Conservation (phyloP, 257 asterid genomes). For the Linderniella brevidens region DNA sequence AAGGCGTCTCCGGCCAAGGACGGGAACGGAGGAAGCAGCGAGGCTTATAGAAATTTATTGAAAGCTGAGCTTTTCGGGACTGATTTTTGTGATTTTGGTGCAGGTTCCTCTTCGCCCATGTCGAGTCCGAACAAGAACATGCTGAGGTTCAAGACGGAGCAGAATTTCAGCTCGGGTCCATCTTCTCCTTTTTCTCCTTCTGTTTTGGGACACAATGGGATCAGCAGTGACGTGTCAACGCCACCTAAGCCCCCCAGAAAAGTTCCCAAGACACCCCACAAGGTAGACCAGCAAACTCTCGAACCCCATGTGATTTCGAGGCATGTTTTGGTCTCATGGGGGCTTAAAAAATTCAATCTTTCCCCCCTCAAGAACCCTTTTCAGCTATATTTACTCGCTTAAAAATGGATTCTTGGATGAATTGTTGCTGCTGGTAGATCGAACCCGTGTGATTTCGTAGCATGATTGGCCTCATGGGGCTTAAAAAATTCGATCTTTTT, state of each 20-base stretch:
- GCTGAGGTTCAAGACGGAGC: slow-evolving; percentile 88
- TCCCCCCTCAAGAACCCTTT: too few relatives aligned
- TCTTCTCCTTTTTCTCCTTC: slow-evolving; percentile 86
- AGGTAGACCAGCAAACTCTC: slow-evolving; percentile 30
- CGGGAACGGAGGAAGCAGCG: slow-evolving; percentile 53
- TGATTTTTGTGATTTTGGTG: slow-evolving; percentile 74
- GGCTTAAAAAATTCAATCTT: too few relatives aligned
- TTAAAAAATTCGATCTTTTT: neutral
- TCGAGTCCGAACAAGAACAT: slow-evolving; percentile 75
- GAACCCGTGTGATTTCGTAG: too few relatives aligned
- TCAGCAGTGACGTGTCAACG: slow-evolving; percentile 31
- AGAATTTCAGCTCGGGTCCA: slow-evolving; percentile 35
- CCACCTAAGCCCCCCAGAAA: slow-evolving; percentile 94
- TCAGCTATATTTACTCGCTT: too few relatives aligned
- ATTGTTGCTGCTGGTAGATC: too few relatives aligned
- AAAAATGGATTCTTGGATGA: too few relatives aligned
- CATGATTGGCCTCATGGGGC: too few relatives aligned
- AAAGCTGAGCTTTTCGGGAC: slow-evolving; percentile 79
- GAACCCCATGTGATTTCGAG: too few relatives aligned
- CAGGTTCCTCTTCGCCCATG: slow-evolving; percentile 52
- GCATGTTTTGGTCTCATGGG: too few relatives aligned
- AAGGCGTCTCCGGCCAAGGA: slow-evolving; percentile 73
- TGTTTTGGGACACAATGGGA: slow-evolving; percentile 39
- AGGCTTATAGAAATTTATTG: slow-evolving; percentile 71
- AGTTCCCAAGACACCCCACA: slow-evolving; percentile 92